Base-by-base conservation (phyloP, 345 rosid species). In the Psidium guajava region DNA sequence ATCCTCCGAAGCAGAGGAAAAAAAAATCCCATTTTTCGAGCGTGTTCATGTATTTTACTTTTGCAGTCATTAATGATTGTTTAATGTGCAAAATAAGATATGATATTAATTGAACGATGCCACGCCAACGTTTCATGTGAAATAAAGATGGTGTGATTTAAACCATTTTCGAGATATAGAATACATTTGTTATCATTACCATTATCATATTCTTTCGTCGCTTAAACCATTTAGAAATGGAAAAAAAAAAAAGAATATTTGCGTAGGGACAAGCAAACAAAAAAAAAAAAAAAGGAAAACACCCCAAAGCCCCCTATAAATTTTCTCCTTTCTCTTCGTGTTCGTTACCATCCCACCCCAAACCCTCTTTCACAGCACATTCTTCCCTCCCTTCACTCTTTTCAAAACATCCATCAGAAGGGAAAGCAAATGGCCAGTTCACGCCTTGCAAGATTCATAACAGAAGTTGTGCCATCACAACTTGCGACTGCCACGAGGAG, bases 401-500 rank as follows among this genome's bases (percentile, higher is more conserved):
- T 82, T 52, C 83, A 49, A 50, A 49, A 81, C 54, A 80, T 49
- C 55, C 55, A 80, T 80, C 40, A 7, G 75, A 69, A 18, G 77
- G 44, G 3, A 32, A 69, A 16, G 77, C 32, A 3, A 69, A 95
- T 95, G 99, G 96, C 95, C 18, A 96, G 75, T 86, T 87, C 96
- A 6, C 85, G 95, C 83, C 64, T 93, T 1, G 90, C 95, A 11
- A 94, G 94, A 90, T 94, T 94, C 83, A 85, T 94, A 14, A 91
- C 92, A 54, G 98, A 96, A 92, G 97, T 92, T 87, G 98, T 98
- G 6, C 99, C 99, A 18, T 95, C 98, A 4, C 98, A 92, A 81
- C 91, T 92, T 47, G 90, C 94, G 44, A 90, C 85, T 84, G 96
- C 94, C 84, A 90, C 92, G 90, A 90, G 96, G 90, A 90, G 86